These are phyloP conservation scores for Pythium dissotocum DNA, from an alignment of 352 stramenopile genomes.

Conservation along the genomic window DNA sequence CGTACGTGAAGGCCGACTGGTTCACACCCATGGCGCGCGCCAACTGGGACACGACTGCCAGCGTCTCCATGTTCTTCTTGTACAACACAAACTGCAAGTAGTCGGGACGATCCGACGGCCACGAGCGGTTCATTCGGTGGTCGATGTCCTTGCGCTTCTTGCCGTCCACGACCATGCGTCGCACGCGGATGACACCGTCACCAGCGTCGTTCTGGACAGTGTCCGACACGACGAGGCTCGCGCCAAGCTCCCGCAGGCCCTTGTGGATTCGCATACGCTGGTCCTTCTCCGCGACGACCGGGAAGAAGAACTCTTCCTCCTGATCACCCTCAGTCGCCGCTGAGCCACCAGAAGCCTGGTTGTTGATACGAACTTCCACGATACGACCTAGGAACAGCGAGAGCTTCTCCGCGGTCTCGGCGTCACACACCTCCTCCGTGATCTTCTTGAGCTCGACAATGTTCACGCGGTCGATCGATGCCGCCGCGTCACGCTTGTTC, in stretches of 20 bases:
- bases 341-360: conserved; percentile 3
- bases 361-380: conserved; percentile 24
- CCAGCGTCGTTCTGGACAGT: conserved; percentile 75
- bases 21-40: conserved; percentile 72
- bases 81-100: conserved; percentile 96
- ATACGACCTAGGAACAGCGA: conserved; percentile 41
- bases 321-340: conserved; percentile 13
- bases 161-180: conserved; percentile 75
- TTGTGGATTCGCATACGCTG: conserved; percentile 85
- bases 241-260: conserved; percentile 69
- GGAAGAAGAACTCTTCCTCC: conserved; percentile 62
- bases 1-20: conserved; percentile 86
- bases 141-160: conserved; percentile 88
- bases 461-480: conserved; percentile 40
- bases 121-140: conserved; percentile 46
- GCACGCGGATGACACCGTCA: conserved; percentile 70
- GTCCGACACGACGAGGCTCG: conserved; percentile 76
- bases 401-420: conserved; percentile 41
- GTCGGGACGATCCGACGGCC: conserved; percentile 76
- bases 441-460: conserved; percentile 45
- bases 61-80: conserved; percentile 97
- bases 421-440: conserved; percentile 48
- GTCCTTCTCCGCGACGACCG: conserved; percentile 81
- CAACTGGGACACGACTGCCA: conserved; percentile 81
- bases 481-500: conserved; percentile 44